Base-by-base conservation (phyloP, 345 rosid genomes). In the Eucalyptus albens region DNA sequence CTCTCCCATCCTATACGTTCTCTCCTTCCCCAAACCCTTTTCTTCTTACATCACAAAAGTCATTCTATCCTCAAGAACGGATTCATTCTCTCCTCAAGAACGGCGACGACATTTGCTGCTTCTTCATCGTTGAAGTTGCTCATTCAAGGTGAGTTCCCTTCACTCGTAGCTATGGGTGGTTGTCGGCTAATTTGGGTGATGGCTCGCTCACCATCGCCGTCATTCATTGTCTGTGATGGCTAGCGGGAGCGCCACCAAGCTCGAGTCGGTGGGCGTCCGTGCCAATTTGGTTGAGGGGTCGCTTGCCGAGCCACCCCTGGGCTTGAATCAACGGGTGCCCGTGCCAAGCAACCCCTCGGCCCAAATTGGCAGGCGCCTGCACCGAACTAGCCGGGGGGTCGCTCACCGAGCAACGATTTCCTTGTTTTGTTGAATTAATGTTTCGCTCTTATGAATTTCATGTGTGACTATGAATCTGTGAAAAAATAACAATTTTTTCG, bases 261-360 rank as follows among this genome's bases (percentile, higher is more conserved):
- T 50, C 16, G 0, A 50, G 51, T 50, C 1, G 7, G 7, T 7
- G 3, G 17, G 17, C 0, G 17, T 3, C 17, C 3, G 0, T 0
- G 3, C 3, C 51, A 3, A 50, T 50, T 0, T 1, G 7, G 3
- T 3, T 0, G 3, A 2, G 51, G 7, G 51, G 17, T 15, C 7
- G 7, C 51, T 50, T 50, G 51, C 17, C 0, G 3, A 50, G 51
- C 16, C 0, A 50, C 50, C 50, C 51, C 0, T 0, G 3, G 51
- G 17, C 51, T 7, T 14, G 6, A 14, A 50, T 50, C 1, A 1
- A 50, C 1, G 0, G 0, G 51, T 1, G 3, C 51, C 0, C 0
- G 17, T 50, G 51, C 0, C 3, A 0, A 50, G 51, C 17, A 0
- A 50, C 3, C 51, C 51, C 17, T 50, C 7, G 7, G 17, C 51